Base-by-base conservation (phyloP, 768 basidiomycete species). In the Leccinum subgranulosum region DNA sequence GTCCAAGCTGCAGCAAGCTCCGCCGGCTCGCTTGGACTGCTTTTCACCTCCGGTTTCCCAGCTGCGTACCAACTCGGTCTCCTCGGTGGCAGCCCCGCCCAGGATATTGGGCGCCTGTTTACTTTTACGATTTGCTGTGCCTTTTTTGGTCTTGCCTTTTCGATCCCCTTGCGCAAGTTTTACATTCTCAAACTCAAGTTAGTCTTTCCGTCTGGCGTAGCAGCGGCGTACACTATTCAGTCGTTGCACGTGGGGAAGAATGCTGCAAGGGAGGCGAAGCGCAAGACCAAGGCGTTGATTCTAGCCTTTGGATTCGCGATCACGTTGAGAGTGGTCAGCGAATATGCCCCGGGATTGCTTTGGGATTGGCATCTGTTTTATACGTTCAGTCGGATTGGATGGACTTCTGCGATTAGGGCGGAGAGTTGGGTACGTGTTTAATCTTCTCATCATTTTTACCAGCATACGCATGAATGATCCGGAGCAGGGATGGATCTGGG, bases 131-230 rank as follows among this genome's bases (percentile, higher is more conserved):
- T 77, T 12, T 79, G 77, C 59, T 76, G 80, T 49, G 80, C 79
- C 39, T 83, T 85, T 75, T 85, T 83, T 60, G 84, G 83, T 48
- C 79, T 85, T 9, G 84, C 86, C 70, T 87, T 88, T 81, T 75
- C 83, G 54, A 82, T 86, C 55, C 84, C 85, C 1, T 71, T 85
- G 34, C 78, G 83, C 54, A 81, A 79, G 60, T 83, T 83, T 68
- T 86, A 82, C 70, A 84, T 87, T 60, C 73, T 86, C 52, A 77
- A 81, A 63, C 82, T 84, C 67, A 84, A 84, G 67, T 69, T 85
- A 15, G 81, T 81, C 15, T 86, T 86, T 75, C 84, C 84, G 1
- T 84, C 84, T 1, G 83, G 82, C 28, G 81, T 86, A 57, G 87
- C 85, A 15, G 84, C 85, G 34, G 86, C 85, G 10, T 84, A 79